A percentile compares a stretch with the other conserved stretches of the same genome.
Evolutionary conservation across 2,329 filamentous ascomycete genomes (phyloP).

Genomic region (Fusarium sp.): DNA sequence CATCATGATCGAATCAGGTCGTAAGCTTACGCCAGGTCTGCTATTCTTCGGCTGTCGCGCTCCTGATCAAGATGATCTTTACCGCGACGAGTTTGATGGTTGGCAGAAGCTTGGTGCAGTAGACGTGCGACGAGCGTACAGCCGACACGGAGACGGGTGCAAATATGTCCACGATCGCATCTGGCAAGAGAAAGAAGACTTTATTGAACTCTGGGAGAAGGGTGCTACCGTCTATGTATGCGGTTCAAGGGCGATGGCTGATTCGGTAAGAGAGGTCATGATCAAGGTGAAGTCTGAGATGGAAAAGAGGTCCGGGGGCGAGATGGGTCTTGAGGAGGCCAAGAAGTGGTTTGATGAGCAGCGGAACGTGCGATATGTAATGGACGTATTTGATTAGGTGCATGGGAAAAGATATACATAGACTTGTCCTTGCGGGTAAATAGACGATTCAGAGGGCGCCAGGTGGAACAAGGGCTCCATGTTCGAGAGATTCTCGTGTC

Average conservation of each 20-base stretch:
- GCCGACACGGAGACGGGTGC: background rate
- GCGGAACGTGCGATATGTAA: conserved; percentile 65
- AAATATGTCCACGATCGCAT: conserved; percentile 47
- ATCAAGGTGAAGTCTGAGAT: background rate
- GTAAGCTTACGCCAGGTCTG: background rate
- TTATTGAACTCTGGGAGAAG: background rate
- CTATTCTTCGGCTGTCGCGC: background rate
- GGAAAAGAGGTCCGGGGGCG: background rate
- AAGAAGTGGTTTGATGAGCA: conserved; percentile 59
- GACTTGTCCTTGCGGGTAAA: background rate
- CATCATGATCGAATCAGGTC: background rate
- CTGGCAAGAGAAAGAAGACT: background rate
- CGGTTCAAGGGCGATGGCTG: conserved; percentile 62
- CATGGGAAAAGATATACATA: background rate
- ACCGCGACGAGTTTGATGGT: background rate
- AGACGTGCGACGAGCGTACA: background rate
- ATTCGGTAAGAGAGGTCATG: conserved; percentile 42
- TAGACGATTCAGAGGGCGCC: background rate
- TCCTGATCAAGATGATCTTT: background rate
- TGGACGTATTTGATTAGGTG: conserved; percentile 68
- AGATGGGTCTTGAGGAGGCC: conserved; percentile 49
- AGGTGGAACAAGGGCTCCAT: background rate
- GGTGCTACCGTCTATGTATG: conserved; percentile 65
- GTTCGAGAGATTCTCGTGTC: no score
- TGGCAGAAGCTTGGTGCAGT: background rate